Percentiles rank a stretch among this genome's conserved stretches.
phyloP scores from a whole-genome alignment of 2,329 filamentous ascomycete species.

The Macrophomina pseudophaseolina region DNA sequence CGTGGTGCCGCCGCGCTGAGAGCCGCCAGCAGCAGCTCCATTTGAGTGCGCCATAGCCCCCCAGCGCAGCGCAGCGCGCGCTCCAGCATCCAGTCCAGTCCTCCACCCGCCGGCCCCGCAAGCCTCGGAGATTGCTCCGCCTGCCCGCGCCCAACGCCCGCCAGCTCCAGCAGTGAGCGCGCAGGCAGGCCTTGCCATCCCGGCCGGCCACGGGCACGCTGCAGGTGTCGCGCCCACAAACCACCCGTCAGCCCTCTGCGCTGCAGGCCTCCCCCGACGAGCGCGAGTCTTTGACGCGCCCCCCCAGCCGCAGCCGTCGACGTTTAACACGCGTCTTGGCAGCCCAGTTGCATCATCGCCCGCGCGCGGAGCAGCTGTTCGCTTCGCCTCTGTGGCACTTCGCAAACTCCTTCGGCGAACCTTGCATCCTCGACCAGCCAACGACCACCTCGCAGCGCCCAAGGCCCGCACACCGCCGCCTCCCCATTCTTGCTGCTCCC shows the following conservation, averaged over 20 bases:
- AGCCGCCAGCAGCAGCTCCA: slow-evolving; percentile 19
- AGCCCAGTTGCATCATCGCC: slow-evolving; percentile 23
- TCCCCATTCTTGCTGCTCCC: slow-evolving; percentile 27
- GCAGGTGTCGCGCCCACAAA: slow-evolving; percentile 18
- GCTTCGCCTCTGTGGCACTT: slow-evolving; percentile 26
- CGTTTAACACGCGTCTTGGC: slow-evolving; percentile 21
- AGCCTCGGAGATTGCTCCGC: slow-evolving; percentile 23
- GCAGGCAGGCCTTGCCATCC: slow-evolving; percentile 9
- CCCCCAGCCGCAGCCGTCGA: background rate
- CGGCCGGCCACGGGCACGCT: slow-evolving; percentile 23
- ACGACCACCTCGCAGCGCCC: slow-evolving; percentile 25
- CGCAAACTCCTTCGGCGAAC: slow-evolving; percentile 25
- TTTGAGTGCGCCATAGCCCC: slow-evolving; percentile 18
- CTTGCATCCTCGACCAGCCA: slow-evolving; percentile 28
- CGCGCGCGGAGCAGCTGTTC: slow-evolving; percentile 24
- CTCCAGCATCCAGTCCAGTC: background rate
- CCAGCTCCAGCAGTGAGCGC: slow-evolving; percentile 1
- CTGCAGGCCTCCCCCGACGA: slow-evolving; percentile 4
- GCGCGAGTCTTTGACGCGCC: background rate
- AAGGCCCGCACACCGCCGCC: slow-evolving; percentile 24
- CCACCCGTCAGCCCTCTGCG: slow-evolving; percentile 9
- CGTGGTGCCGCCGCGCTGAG: slow-evolving; percentile 20
- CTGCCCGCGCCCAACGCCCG: background rate
- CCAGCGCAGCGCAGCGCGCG: background rate
- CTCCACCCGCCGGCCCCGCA: slow-evolving; percentile 4